Base-by-base conservation (phyloP, 495 filamentous ascomycete species). In the Parmelia sp. region DNA sequence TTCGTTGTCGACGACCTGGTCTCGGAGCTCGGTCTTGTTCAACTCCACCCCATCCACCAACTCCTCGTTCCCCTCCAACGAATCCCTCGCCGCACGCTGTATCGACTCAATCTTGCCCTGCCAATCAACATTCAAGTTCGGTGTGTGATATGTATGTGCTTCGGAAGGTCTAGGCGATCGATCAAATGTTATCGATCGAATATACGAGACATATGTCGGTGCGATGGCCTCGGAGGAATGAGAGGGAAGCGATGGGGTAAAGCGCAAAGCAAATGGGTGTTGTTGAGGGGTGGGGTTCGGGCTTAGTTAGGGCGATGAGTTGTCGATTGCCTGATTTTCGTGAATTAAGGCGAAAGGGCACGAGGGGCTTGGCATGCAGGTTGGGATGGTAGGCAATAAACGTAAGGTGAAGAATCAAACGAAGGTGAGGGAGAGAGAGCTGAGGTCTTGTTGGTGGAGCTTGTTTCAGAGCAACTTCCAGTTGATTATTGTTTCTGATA, bases 61-160 rank as follows among this genome's bases (percentile, higher is more conserved):
- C 33, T 64, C 64, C 66, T 36, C 60, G 47, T 58, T 53, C 62
- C 62, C 59, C 61, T 64, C 68, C 65, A 36, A 64, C 51, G 35
- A 51, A 33, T 49, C 66, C 36, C 47, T 49, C 37, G 47, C 61
- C 66, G 39, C 57, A 45, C 60, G 57, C 42, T 58, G 61, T 66
- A 56, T 66, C 57, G 63, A 62, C 66, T 68, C 66, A 63, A 69
- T 69, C 45, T 66, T 71, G 69, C 69, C 61, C 53, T 63, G 45
- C 44, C 39, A 60, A 36, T 57, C 37, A 62, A 44, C 66, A 70
- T 70, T 15, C 60, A 56, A 59, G 49, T 60, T 37, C 27, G 19
- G 36, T 23, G 14, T 15, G 45, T 36, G 53, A 36, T 21, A 25
- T 25, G 40, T 55, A 27, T 25, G 35, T 44, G 39, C 42, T 42